Conservation (phyloP, 2,329 filamentous ascomycete species). For the Diaporthe capsici region DNA sequence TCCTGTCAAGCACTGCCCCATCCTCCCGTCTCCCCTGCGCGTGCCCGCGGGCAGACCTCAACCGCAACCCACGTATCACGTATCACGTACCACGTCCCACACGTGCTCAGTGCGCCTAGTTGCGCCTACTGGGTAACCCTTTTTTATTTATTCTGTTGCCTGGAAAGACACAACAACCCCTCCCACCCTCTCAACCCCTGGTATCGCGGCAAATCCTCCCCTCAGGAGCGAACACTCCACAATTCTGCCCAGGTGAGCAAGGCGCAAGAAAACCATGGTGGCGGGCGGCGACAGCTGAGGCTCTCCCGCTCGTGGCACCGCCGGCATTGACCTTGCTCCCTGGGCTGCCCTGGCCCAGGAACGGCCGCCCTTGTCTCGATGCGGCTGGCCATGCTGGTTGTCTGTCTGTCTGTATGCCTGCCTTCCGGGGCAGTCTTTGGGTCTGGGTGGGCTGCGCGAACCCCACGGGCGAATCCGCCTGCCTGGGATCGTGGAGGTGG, state of each 20-base stretch:
- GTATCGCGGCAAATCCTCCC: constrained; percentile 26
- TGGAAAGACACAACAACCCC: background rate
- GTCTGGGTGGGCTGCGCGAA: background rate
- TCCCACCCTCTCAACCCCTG: background rate
- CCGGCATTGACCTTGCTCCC: constrained; percentile 5
- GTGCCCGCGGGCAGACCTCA: background rate
- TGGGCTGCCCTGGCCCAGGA: background rate
- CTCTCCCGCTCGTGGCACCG: background rate
- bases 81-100: background rate
- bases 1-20: constrained; percentile 26
- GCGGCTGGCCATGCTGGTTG: background rate
- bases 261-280: constrained; percentile 10
- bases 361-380: background rate
- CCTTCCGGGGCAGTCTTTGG: background rate
- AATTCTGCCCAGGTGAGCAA: background rate
- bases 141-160: constrained; percentile 29
- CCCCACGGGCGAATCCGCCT: constrained; percentile 3
- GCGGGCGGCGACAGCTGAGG: background rate
- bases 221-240: constrained; percentile 1
- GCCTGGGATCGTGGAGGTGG: constrained; percentile 19
- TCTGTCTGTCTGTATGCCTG: background rate
- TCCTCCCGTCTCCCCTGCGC: constrained; percentile 34
- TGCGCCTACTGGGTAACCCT: constrained; percentile 5
- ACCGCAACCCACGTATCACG: background rate
- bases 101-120: constrained; percentile 21